Percentiles rank a stretch among this genome's conserved stretches.
phyloP scores from a whole-genome alignment of 352 stramenopile genomes.

The Globisporangium yorkense region DNA sequence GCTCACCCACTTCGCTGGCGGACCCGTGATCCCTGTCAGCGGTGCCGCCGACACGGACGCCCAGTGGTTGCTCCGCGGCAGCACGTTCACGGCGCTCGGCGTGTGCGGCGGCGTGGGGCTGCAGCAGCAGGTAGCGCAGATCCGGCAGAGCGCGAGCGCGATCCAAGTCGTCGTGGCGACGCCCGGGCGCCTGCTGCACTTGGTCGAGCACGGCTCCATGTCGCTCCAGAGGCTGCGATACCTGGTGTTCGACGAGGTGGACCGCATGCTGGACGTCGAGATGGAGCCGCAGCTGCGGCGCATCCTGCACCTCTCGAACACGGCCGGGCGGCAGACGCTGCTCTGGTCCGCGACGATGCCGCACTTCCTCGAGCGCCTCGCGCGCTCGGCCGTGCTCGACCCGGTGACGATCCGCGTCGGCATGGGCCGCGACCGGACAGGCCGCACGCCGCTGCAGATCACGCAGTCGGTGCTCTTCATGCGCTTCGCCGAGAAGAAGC shows the following conservation, averaged over 20 bases:
- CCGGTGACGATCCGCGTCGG: conserved; percentile 91
- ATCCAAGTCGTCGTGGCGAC: conserved; percentile 39
- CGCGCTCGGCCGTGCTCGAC: conserved; percentile 89
- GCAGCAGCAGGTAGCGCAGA: conserved; percentile 22
- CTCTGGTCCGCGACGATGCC: conserved; percentile 96
- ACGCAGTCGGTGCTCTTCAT: conserved; percentile 87
- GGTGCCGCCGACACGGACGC: not conserved
- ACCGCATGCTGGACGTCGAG: conserved; percentile 92
- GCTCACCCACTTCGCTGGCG: conserved; percentile 28
- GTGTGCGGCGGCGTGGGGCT: conserved; percentile 41
- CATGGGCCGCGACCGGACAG: conserved; percentile 24
- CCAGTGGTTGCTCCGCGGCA: conserved; percentile 34
- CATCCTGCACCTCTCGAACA: conserved; percentile 85
- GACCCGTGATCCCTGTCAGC: too few species aligned
- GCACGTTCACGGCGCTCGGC: conserved; percentile 22
- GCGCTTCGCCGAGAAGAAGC: conserved; percentile 37
- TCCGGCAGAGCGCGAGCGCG: conserved; percentile 24
- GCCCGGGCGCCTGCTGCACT: conserved; percentile 50
- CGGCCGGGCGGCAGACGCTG: conserved; percentile 63
- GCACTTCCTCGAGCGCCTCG: conserved; percentile 85
- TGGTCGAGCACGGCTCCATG: conserved; percentile 23
- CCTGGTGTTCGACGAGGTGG: conserved; percentile 95
- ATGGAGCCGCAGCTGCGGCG: conserved; percentile 93
- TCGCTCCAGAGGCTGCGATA: conserved; percentile 28
- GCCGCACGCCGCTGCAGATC: conserved; percentile 62